Evolutionary conservation across 2,329 filamentous ascomycete genomes (phyloP).

Genomic region (Aspergillus fructus): DNA sequence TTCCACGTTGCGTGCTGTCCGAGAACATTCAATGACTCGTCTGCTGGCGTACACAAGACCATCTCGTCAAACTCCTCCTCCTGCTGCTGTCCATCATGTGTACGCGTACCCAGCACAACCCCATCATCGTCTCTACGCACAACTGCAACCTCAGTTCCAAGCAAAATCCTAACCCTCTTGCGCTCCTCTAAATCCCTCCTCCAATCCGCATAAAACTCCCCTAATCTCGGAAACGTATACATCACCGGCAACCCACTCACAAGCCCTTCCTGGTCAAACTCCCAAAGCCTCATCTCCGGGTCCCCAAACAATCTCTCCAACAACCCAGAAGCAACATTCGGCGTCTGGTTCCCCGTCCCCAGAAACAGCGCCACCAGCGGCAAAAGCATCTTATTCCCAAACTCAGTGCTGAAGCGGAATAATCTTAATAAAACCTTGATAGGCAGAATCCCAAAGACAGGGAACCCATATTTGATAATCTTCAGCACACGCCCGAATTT

Average conservation of each 20-base stretch:
- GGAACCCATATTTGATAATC: constrained; percentile 55
- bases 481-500: constrained; percentile 56
- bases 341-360: constrained; percentile 72
- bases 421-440: constrained; percentile 66
- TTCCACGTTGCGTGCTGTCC: constrained; percentile 54
- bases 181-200: constrained; percentile 46
- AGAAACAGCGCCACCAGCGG: constrained; percentile 73
- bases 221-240: constrained; percentile 62
- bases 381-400: constrained; percentile 68
- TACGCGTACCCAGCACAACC: constrained; percentile 42
- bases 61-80: constrained; percentile 52
- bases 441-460: constrained; percentile 56
- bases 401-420: constrained; percentile 68
- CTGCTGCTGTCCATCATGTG: constrained; percentile 11
- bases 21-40: constrained; percentile 56
- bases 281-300: constrained; percentile 60
- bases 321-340: constrained; percentile 68
- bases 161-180: constrained; percentile 54
- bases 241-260: constrained; percentile 56
- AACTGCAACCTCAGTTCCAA: constrained; percentile 39
- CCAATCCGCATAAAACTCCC: constrained; percentile 59
- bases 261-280: constrained; percentile 56
- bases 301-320: constrained; percentile 61
- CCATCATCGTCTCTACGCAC: constrained; percentile 51
- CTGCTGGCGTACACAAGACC: constrained; percentile 57